phyloP scores from a whole-genome alignment of 345 rosid species.

The Kandelia obovata region DNA sequence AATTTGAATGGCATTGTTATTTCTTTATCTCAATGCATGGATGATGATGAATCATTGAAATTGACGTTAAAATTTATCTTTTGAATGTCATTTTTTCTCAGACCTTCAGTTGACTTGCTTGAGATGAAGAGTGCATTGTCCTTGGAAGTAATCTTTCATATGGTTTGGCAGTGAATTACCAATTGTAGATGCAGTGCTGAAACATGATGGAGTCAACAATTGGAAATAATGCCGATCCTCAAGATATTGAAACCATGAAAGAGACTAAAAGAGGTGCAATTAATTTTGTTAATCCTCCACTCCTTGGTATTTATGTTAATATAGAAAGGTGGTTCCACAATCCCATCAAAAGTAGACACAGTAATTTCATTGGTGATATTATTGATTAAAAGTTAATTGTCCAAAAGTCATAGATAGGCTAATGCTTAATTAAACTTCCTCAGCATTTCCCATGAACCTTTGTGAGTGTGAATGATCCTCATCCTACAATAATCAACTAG shows the following conservation, averaged over 20 bases:
- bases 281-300: background rate
- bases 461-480: too few species aligned
- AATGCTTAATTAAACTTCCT: too few species aligned
- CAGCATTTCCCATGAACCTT: too few species aligned
- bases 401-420: too few species aligned
- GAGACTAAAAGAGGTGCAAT: slow-evolving; percentile 44
- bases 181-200: slow-evolving; percentile 10
- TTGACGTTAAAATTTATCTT: background rate
- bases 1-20: too few species aligned
- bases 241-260: slow-evolving; percentile 31
- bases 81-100: slow-evolving; percentile 14
- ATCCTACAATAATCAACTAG: too few species aligned
- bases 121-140: slow-evolving; percentile 7
- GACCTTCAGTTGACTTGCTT: slow-evolving; percentile 9
- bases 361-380: too few species aligned
- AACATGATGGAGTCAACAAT: slow-evolving; percentile 10
- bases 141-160: background rate
- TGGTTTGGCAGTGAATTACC: slow-evolving; percentile 10
- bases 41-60: background rate
- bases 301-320: background rate
- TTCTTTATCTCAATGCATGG: too few species aligned
- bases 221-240: slow-evolving; percentile 6
- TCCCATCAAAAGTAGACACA: background rate
- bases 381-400: too few species aligned
- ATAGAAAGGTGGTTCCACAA: background rate